These are phyloP conservation scores for Colletotrichum chlorophyti DNA, from an alignment of 2,329 filamentous ascomycete genomes.

Conservation along the genomic window DNA sequence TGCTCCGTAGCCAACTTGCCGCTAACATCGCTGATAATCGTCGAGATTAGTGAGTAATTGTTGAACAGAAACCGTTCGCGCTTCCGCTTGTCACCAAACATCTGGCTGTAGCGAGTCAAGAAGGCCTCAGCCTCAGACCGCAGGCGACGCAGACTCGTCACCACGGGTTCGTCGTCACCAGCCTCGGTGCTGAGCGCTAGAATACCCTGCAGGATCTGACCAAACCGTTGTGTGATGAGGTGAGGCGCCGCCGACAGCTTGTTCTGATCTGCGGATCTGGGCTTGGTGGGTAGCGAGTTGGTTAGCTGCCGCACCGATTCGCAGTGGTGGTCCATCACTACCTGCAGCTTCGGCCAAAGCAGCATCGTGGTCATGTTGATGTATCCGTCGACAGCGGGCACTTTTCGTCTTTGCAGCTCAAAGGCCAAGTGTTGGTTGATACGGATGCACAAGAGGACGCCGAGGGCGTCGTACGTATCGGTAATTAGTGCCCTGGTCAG, in stretches of 20 bases:
- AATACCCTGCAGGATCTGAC: conserved; percentile 87
- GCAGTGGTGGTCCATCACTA: conserved; percentile 91
- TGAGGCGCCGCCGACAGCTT: conserved; percentile 84
- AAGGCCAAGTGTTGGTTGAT: conserved; percentile 95
- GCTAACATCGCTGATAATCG: conserved; percentile 81
- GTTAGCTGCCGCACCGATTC: conserved; percentile 77
- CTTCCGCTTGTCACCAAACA: conserved; percentile 80
- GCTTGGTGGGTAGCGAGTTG: conserved; percentile 56
- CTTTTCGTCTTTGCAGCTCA: conserved; percentile 87
- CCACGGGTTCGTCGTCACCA: conserved; percentile 92
- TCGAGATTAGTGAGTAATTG: conserved; percentile 93
- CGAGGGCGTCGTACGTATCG: conserved; percentile 82
- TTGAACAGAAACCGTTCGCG: conserved; percentile 90
- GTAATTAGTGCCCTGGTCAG: conserved; percentile 80
- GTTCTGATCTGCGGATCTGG: conserved; percentile 51
- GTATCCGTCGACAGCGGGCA: conserved; percentile 88
- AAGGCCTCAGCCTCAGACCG: conserved; percentile 85
- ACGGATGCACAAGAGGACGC: conserved; percentile 88
- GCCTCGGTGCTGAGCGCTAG: conserved; percentile 85
- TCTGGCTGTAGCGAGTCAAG: conserved; percentile 77
- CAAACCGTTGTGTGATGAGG: conserved; percentile 92
- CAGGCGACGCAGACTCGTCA: conserved; percentile 78
- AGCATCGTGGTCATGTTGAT: conserved; percentile 96
- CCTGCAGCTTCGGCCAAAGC: conserved; percentile 93
- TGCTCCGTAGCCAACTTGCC: conserved; percentile 80